A percentile compares a stretch with the other conserved stretches of the same genome.
Conservation (phyloP, 176 grass and related monocot species). For the Musa acuminata region DNA sequence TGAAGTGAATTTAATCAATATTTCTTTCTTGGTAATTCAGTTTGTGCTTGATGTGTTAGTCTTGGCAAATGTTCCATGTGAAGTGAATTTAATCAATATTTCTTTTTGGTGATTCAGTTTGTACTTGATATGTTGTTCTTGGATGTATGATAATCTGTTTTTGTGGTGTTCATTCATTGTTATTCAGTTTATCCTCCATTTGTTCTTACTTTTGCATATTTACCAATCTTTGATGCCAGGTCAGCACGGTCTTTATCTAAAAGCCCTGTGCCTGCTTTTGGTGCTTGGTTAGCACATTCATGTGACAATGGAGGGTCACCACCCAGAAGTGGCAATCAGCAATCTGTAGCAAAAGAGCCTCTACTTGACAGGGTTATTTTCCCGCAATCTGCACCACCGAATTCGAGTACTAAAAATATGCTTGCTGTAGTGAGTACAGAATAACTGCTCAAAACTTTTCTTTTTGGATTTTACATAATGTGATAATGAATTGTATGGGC, state of each 20-base stretch:
- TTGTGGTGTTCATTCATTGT: neutral
- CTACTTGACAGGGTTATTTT: conserved; percentile 27
- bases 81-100: no score
- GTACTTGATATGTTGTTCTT: no score
- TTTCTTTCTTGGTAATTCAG: no score
- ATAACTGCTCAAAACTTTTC: neutral
- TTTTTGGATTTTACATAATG: neutral
- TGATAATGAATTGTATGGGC: neutral
- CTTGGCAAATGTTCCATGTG: no score
- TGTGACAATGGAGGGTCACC: conserved; percentile 24
- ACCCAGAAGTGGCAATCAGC: conserved; percentile 21
- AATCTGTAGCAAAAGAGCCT: conserved; percentile 19
- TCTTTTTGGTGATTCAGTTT: no score
- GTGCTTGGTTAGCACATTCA: conserved; percentile 45
- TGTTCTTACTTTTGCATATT: conserved; percentile 6
- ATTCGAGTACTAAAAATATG: conserved; percentile 41
- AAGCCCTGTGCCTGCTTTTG: conserved; percentile 51
- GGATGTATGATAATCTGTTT: no score
- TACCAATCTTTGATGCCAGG: conserved; percentile 27
- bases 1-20: no score
- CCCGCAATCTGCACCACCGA: conserved; percentile 34
- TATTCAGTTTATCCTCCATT: neutral
- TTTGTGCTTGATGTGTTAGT: no score
- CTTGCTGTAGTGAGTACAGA: conserved; percentile 54
- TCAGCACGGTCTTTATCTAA: conserved; percentile 87